Conservation (phyloP, 2,329 filamentous ascomycete genomes). For the Emergomyces pasteurianus region DNA sequence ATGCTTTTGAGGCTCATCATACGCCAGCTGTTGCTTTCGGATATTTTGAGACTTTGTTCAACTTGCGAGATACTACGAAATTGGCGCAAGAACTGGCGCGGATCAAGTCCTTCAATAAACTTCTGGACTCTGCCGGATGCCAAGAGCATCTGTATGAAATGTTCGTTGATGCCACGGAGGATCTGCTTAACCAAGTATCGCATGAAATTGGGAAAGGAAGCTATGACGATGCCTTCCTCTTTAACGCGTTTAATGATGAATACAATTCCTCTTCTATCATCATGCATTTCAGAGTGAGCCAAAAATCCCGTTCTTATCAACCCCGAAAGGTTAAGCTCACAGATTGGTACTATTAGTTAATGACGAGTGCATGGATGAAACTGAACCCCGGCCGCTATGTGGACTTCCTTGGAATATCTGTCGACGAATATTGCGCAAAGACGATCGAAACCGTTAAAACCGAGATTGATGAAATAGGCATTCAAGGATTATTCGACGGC, state of each 20-base stretch:
- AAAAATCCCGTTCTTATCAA: background rate
- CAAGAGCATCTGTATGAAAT: slow-evolving; percentile 63
- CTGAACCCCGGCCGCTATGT: slow-evolving; percentile 57
- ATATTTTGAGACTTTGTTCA: slow-evolving; percentile 79
- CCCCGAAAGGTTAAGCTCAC: slow-evolving; percentile 1
- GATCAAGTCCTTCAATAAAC: slow-evolving; percentile 57
- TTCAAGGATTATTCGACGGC: slow-evolving; percentile 64
- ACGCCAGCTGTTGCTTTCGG: slow-evolving; percentile 72
- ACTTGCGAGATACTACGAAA: slow-evolving; percentile 50
- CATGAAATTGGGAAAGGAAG: slow-evolving; percentile 42
- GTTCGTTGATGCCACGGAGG: slow-evolving; percentile 64
- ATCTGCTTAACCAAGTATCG: slow-evolving; percentile 54
- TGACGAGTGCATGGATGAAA: slow-evolving; percentile 78
- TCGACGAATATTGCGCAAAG: slow-evolving; percentile 57
- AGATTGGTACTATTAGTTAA: slow-evolving; percentile 43
- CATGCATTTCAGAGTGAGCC: slow-evolving; percentile 59
- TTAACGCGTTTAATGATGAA: slow-evolving; percentile 61
- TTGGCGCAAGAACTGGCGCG: slow-evolving; percentile 61
- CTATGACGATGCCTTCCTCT: slow-evolving; percentile 46
- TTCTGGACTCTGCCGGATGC: slow-evolving; percentile 59
- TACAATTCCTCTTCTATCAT: slow-evolving; percentile 62
- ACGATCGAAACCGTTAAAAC: slow-evolving; percentile 62
- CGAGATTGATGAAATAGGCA: slow-evolving; percentile 85
- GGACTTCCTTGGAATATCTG: slow-evolving; percentile 54
- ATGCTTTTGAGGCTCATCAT: slow-evolving; percentile 7